Evolutionary conservation across 2,329 filamentous ascomycete species (phyloP), one percentile per base, ranked within the genome.

Genomic region (Teratosphaeria zuluensis): DNA sequence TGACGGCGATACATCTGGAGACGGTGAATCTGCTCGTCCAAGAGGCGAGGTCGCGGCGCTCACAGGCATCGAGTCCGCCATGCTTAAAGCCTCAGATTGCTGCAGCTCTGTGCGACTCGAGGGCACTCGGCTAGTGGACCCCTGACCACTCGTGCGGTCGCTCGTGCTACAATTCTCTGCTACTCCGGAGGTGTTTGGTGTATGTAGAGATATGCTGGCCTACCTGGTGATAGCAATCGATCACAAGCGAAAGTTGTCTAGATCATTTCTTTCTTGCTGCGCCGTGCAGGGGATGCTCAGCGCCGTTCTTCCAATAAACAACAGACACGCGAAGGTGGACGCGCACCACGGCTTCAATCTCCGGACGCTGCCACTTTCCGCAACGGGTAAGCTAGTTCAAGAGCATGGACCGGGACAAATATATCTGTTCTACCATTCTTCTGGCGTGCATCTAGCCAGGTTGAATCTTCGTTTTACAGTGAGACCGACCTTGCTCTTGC

Each of bases 1-100:
- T n/a, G 80, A 81, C 6, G 87, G 86, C 19, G 81, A 78, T 19
- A 78, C 75, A 66, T 84, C 84, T 42, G 84, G 84, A 55, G 85
- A 83, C n/a, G 87, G 86, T 38, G 86, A 88, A 60, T 77, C 78
- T 65, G 78, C 77, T 67, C 79, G 80, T 52, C 65, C 62, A 28
- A 63, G 59, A 16, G 68, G 69, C 42, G 67, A 65, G 55, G 63
- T 60, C 42, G 64, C 62, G 57, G 57, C 68, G 66, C 63, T 69
- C 58, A 56, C 64, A 53, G 61, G 67, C 59, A 33, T 59, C 30
- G 58, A 56, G 46, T 63, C 63, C 19, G 65, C 62, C 63, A 65
- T 66, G 54, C 28, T 61, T 92, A 21, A 31, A 30, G 9, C 14
- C 19, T 54, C 48, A 7, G 9, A 21, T 16, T 31, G 21, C 7